Conservation (phyloP, 176 grass and related monocot species). For the Pontederia crassipes region DNA sequence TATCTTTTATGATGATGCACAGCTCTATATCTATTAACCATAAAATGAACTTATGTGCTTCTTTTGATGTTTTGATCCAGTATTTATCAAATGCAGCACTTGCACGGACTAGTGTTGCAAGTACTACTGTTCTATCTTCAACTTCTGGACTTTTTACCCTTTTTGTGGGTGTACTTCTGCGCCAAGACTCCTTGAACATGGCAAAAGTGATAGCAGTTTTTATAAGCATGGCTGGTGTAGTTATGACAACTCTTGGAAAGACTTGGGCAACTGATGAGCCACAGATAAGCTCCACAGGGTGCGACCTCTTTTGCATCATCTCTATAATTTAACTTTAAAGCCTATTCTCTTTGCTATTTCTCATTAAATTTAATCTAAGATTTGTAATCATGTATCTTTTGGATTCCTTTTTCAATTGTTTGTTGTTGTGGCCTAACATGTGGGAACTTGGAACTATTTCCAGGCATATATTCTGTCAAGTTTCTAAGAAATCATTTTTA, state of each 20-base stretch:
- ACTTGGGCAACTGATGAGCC: constrained; percentile 95
- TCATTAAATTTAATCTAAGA: neutral
- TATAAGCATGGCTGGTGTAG: constrained; percentile 83
- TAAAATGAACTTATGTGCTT: constrained; percentile 18
- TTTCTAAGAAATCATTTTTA: constrained; percentile 12
- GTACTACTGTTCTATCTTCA: constrained; percentile 90
- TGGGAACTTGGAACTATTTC: neutral
- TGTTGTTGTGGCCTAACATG: neutral
- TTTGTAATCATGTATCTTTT: neutral
- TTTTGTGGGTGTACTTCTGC: constrained; percentile 76
- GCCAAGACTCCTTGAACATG: constrained; percentile 80
- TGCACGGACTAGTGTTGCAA: constrained; percentile 98
- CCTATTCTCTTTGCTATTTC: neutral
- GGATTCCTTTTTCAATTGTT: neutral
- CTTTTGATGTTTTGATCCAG: constrained; percentile 44
- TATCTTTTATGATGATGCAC: no score
- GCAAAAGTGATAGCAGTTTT: constrained; percentile 85
- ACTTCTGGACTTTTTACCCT: constrained; percentile 95
- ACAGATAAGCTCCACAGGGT: constrained; percentile 52
- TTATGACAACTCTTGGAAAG: constrained; percentile 94
- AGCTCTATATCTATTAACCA: neutral
- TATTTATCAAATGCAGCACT: constrained; percentile 98
- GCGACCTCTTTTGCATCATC: neutral
- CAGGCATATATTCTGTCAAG: neutral
- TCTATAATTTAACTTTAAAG: neutral